Base-by-base conservation (phyloP, 768 basidiomycete species). In the Pisolithus tinctorius region DNA sequence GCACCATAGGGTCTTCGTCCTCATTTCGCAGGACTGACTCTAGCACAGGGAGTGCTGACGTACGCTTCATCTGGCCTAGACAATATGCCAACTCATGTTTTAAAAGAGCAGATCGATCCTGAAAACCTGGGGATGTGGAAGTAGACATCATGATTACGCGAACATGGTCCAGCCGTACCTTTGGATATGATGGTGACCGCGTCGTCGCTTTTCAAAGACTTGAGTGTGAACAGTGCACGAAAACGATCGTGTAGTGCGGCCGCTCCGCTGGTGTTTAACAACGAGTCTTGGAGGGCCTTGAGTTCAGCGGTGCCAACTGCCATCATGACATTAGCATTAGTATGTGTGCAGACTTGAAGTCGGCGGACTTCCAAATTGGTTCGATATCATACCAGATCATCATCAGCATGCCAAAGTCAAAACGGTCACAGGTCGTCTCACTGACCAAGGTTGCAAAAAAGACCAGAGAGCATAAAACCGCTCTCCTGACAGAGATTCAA, bases 41-140 rank as follows among this genome's bases (percentile, higher is more conserved):
- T 4, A 99, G 81, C 16, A 79, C 77, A 6, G 92, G 85, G 10
- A 98, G 73, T 0, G 95, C 96, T 3, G 75, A 73, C 0, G 72
- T 60, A 30, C 77, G 77, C 58, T 84, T 84, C 70, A 94, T 87
- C 69, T 99, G 96, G 0, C 96, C 96, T 3, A 99, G 78, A 61
- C 93, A 94, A 66, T 98, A 99, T 1, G 96, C 96, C 2, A 99
- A 78, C 63, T 99, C 96, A 66, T 99, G 96, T 63, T 97, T 97
- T 30, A 99, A 77, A 53, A 99, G 68, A 8, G 93, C 89, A 40
- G 93, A 96, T 5, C 82, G 77, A 66, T 97, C 94, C 31, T 70
- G 67, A 64, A 99, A 91, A 26, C 87, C 94, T 94, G 59, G 54
- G 6, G 58, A 51, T 6, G 40, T 14, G 26, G 29, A 3, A 53